These are phyloP conservation scores for Staphylotrichum longicolle DNA, from an alignment of 495 filamentous ascomycete genomes.

Conservation along the genomic window DNA sequence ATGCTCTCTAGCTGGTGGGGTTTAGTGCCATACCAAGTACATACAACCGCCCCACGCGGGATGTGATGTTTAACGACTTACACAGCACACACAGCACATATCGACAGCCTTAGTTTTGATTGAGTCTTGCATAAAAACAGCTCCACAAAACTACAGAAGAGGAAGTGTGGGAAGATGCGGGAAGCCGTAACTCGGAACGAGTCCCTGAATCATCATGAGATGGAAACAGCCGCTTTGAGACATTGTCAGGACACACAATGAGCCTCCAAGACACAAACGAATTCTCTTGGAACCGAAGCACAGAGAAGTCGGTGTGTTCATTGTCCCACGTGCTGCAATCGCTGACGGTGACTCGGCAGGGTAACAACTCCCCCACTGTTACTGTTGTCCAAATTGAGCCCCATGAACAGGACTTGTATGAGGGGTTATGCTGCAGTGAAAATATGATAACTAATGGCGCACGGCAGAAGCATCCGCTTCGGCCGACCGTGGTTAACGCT, in stretches of 20 bases:
- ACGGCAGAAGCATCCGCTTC: constrained; percentile 3
- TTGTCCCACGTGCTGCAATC: constrained; percentile 13
- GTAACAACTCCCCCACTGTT: neutral
- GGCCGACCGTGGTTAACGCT: neutral
- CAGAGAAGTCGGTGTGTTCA: constrained; percentile 7
- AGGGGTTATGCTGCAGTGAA: neutral
- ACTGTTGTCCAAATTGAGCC: neutral
- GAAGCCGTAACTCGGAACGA: neutral
- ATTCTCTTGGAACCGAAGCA: neutral
- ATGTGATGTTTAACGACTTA: constrained; percentile 1
- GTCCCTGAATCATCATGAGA: neutral
- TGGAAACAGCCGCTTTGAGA: neutral
- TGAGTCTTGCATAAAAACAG: too few relatives aligned
- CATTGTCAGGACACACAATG: neutral
- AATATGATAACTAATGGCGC: neutral
- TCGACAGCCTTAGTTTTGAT: too few relatives aligned
- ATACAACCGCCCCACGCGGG: constrained; percentile 7
- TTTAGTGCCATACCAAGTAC: neutral
- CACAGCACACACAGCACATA: neutral
- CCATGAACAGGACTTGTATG: neutral
- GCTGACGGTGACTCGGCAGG: neutral
- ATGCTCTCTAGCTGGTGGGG: neutral
- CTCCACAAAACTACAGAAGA: too few relatives aligned
- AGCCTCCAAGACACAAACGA: neutral
- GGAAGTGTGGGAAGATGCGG: neutral